Evolutionary conservation across 176 grass and related monocot genomes (phyloP).

Genomic region (Musa itinerans): DNA sequence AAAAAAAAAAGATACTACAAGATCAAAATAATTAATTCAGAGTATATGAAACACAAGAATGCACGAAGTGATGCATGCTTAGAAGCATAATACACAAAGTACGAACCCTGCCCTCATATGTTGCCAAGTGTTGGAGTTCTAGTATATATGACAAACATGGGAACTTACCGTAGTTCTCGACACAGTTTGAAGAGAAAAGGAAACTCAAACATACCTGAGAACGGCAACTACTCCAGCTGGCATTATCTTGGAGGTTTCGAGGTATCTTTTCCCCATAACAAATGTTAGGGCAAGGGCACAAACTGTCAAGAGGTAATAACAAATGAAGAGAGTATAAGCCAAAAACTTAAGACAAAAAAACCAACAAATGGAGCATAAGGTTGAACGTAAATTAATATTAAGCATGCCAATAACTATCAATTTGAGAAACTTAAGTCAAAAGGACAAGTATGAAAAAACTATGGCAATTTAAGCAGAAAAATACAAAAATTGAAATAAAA

Average conservation of each 20-base stretch:
- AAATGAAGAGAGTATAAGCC: neutral
- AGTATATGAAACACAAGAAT: neutral
- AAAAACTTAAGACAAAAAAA: neutral
- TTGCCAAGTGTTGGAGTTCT: neutral
- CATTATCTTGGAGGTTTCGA: slow-evolving; percentile 76
- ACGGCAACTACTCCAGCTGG: slow-evolving; percentile 71
- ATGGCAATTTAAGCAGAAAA: neutral
- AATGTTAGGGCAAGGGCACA: slow-evolving; percentile 54
- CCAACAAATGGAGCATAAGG: neutral
- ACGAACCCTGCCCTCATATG: neutral
- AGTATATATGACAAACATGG: neutral
- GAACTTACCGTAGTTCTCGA: too few relatives aligned
- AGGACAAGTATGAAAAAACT: neutral
- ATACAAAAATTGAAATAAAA: neutral
- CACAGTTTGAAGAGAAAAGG: neutral
- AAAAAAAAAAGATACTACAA: too few relatives aligned
- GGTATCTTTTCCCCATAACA: slow-evolving; percentile 64
- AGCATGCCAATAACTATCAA: neutral
- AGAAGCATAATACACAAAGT: neutral
- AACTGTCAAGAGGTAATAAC: slow-evolving; percentile 28
- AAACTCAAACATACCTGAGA: slow-evolving; percentile 42
- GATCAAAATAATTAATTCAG: neutral
- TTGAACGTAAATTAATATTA: neutral
- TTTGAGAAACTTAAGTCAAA: neutral
- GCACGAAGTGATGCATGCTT: neutral